phyloP scores from a whole-genome alignment of 2,329 filamentous ascomycete species.

The Fusarium nisikadoi region DNA sequence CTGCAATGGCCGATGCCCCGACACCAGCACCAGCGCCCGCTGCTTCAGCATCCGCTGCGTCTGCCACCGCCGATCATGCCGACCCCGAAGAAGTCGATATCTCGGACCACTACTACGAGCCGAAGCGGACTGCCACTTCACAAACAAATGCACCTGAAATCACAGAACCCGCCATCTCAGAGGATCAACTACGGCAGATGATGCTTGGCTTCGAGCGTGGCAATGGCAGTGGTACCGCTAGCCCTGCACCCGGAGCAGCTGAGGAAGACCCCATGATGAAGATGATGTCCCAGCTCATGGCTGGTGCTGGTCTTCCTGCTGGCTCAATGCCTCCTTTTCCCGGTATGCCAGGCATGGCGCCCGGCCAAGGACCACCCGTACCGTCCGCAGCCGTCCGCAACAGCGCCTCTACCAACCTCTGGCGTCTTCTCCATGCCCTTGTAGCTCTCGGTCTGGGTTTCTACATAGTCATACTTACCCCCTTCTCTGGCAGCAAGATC shows the following conservation, averaged over 20 bases:
- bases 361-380: constrained; percentile 44
- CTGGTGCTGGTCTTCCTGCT: constrained; percentile 48
- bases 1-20: constrained; percentile 40
- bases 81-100: constrained; percentile 84
- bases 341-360: constrained; percentile 52
- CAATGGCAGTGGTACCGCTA: constrained; percentile 37
- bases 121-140: constrained; percentile 53
- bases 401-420: constrained; percentile 62
- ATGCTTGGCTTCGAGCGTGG: constrained; percentile 66
- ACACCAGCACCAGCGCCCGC: constrained; percentile 50
- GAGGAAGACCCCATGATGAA: constrained; percentile 60
- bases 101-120: constrained; percentile 76
- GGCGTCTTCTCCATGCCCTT: constrained; percentile 78
- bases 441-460: constrained; percentile 76
- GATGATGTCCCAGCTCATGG: constrained; percentile 80
- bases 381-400: constrained; percentile 44
- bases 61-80: constrained; percentile 54
- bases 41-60: constrained; percentile 46
- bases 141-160: constrained; percentile 44
- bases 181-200: constrained; percentile 72
- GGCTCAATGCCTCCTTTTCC: constrained; percentile 50
- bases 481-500: constrained; percentile 73
- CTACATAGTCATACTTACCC: constrained; percentile 75
- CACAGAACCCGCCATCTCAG: constrained; percentile 54
- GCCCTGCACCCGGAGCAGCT: constrained; percentile 34